Evolutionary conservation across 306 rosid genomes (phyloP), one percentile per base, ranked within the genome.

Genomic region (Vachellia collinsii): DNA sequence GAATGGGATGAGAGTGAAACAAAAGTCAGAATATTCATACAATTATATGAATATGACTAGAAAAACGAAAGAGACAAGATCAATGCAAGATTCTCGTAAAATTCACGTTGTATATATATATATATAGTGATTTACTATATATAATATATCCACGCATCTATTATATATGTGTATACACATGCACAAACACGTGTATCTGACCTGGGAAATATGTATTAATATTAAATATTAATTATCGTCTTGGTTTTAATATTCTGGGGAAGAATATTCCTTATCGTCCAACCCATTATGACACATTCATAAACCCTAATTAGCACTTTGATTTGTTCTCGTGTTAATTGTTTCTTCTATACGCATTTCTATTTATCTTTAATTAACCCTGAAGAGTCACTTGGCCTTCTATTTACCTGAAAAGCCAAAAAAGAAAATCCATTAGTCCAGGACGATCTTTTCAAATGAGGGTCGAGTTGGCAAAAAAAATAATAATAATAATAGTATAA

Each of bases 351-450:
- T n/a, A n/a, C n/a, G 4, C 23, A 29, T 0, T 4, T 43, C 1
- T 43, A 8, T 43, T 8, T 43, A 43, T 43, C 47, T 43, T 10
- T 43, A 43, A 43, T 3, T 8, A 50, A 72, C 17, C 65, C 83
- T 78, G 70, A 70, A 76, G 85, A 62, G 91, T 74, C 94, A 79
- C 22, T 75, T 87, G 89, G 54, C 91, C 83, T 83, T 70, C 8
- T 67, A 43, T 53, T n/a, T 79, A 79, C 77, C 82, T 41, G 65
- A 87, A 91, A 73, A 85, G 90, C 53, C 92, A 71, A 34, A 29
- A 29, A 29, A 29, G 1, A 29, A n/a, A n/a, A n/a, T n/a, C n/a
- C n/a, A n/a, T n/a, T n/a, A n/a, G n/a, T n/a, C n/a, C n/a, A n/a
- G n/a, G n/a, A n/a, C n/a, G n/a, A n/a, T n/a, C n/a, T n/a, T n/a